A percentile compares a stretch with the other conserved stretches of the same genome.
phyloP scores from a whole-genome alignment of 2,329 filamentous ascomycete genomes.

The Cordyceps cicadae region DNA sequence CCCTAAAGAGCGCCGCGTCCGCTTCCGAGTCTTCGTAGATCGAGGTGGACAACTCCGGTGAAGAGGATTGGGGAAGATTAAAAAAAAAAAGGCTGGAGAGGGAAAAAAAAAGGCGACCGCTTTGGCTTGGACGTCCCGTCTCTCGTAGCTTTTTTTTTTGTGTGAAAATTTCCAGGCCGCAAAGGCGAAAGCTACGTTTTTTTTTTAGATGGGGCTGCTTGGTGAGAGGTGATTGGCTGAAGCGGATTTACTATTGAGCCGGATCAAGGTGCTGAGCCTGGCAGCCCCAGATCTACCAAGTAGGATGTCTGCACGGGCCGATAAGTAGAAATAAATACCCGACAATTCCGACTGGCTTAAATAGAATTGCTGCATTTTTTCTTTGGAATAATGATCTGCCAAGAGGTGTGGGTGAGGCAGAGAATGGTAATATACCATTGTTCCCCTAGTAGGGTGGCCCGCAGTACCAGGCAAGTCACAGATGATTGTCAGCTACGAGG shows the following conservation, averaged over 20 bases:
- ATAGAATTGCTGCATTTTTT: too few relatives aligned
- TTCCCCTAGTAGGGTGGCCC: too few relatives aligned
- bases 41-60: not conserved
- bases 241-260: constrained; percentile 14
- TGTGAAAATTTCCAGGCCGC: constrained; percentile 23
- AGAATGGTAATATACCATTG: too few relatives aligned
- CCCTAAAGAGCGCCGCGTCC: not conserved
- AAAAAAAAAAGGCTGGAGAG: not conserved
- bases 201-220: not conserved
- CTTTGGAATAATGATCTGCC: too few relatives aligned
- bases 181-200: constrained; percentile 6
- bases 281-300: too few relatives aligned
- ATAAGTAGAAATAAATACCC: too few relatives aligned
- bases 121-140: not conserved
- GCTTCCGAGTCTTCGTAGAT: not conserved
- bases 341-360: too few relatives aligned
- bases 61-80: not conserved
- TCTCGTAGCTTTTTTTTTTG: constrained; percentile 20
- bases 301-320: too few relatives aligned
- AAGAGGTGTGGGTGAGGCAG: too few relatives aligned
- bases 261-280: not conserved
- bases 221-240: constrained; percentile 13
- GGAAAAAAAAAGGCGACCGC: not conserved
- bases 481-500: too few relatives aligned
- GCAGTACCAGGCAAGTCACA: too few relatives aligned